These are phyloP conservation scores for Agastache rugosa DNA, from an alignment of 257 asterid species.

Conservation along the genomic window DNA sequence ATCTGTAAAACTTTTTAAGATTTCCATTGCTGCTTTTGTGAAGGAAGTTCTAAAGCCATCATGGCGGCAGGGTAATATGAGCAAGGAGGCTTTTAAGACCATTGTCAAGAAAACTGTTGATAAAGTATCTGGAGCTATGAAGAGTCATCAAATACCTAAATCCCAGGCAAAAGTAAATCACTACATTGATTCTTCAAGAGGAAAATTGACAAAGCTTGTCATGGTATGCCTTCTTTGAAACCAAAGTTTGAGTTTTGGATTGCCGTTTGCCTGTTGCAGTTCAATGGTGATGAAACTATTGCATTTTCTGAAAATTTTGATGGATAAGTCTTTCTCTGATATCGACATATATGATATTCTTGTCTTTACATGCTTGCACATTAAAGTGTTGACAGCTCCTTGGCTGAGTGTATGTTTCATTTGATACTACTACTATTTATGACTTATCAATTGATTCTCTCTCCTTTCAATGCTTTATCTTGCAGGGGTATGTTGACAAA, in stretches of 20 bases:
- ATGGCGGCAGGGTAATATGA: constrained; percentile 99
- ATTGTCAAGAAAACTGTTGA: constrained; percentile 99
- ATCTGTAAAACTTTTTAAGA: constrained; percentile 71
- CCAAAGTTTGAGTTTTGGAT: constrained; percentile 17
- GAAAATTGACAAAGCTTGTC: constrained; percentile 91
- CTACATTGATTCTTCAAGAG: constrained; percentile 85
- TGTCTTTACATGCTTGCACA: background rate
- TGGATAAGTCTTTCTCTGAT: constrained; percentile 8
- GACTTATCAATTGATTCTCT: constrained; percentile 23
- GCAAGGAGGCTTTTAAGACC: constrained; percentile 98
- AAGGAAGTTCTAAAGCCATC: constrained; percentile 96
- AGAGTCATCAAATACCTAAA: constrained; percentile 78
- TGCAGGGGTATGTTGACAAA: constrained; percentile 97
- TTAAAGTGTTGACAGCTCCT: constrained; percentile 25
- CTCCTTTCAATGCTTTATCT: constrained; percentile 23
- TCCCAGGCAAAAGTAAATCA: constrained; percentile 83
- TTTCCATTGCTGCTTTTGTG: constrained; percentile 84
- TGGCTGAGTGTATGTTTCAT: constrained; percentile 21
- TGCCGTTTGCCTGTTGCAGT: no score
- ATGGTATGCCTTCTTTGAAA: constrained; percentile 68
- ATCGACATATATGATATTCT: constrained; percentile 5
- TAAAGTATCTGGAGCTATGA: constrained; percentile 96
- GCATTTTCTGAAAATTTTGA: constrained; percentile 5
- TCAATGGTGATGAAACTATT: background rate
- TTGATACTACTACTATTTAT: constrained; percentile 17